Conservation (phyloP, 2,329 filamentous ascomycete species). For the Passalora sequoiae region DNA sequence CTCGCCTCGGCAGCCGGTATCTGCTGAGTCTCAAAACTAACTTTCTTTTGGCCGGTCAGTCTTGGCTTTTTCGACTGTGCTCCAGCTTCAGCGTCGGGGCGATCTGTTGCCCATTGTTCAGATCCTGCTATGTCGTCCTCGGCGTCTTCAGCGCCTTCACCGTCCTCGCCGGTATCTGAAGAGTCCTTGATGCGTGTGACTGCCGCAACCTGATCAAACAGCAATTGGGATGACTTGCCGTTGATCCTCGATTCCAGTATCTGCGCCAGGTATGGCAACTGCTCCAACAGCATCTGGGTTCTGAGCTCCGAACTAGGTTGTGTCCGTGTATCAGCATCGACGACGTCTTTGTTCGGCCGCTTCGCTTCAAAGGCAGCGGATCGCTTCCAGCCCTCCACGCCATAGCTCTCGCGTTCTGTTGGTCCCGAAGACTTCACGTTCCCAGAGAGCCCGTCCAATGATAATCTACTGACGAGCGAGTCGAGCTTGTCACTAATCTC, state of each 20-base stretch:
- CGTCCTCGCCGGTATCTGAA: conserved; percentile 31
- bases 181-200: conserved; percentile 52
- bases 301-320: conserved; percentile 47
- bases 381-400: conserved; percentile 24
- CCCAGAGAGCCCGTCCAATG: conserved; percentile 45
- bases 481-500: conserved; percentile 72
- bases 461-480: conserved; percentile 47
- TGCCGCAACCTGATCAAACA: conserved; percentile 61
- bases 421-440: conserved; percentile 27
- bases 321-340: background rate
- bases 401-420: conserved; percentile 9
- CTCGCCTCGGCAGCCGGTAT: conserved; percentile 25
- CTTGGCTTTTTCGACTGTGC: conserved; percentile 12
- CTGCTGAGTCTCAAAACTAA: conserved; percentile 19
- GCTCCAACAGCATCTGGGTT: conserved; percentile 72
- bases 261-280: conserved; percentile 75
- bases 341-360: background rate
- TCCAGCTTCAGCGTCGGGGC: conserved; percentile 27
- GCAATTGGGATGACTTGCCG: conserved; percentile 19
- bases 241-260: conserved; percentile 45
- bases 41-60: conserved; percentile 8
- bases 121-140: conserved; percentile 4
- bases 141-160: conserved; percentile 8
- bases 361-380: conserved; percentile 10
- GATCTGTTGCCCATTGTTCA: conserved; percentile 43